Evolutionary conservation across 768 basidiomycete species (phyloP), one percentile per base, ranked within the genome.

Genomic region (Amylocystis lapponica): DNA sequence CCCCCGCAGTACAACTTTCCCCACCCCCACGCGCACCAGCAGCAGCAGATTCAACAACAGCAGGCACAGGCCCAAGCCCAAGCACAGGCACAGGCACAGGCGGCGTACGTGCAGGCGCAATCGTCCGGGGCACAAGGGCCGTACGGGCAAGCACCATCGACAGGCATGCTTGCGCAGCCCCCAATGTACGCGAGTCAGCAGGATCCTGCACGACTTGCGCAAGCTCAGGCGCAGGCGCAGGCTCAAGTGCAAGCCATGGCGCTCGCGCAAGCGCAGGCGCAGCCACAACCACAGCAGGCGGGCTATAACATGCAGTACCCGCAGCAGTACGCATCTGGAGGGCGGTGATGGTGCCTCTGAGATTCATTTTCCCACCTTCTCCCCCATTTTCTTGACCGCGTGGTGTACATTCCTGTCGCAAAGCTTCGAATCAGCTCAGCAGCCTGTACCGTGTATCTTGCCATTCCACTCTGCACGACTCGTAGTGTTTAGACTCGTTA

Each of bases 1-100:
- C 83, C 84, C 3, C 82, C 83, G 22, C 59, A 73, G 19, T 86
- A 81, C 59, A 81, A 78, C 55, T 86, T 75, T 53, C 77, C 83
- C 79, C 30, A 78, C 47, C 64, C 71, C 13, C 65, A 71, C n/a
- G 56, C 53, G 9, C 68, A 65, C 38, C 74, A 75, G 32, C 79
- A 72, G 41, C 66, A 67, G n/a, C 76, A 68, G 42, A 68, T 71
- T 34, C 72, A 72, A 27, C 74, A 71, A 27, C 60, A 60, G 26
- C 65, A 68, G 46, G 70, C 67, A 32, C 59, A 57, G 27, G 40
- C 46, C 10, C 48, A 59, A 17, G 50, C 50, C 10, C 64, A 64
- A 36, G 66, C 58, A 38, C 55, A 58, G 33, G 70, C 67, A 32
- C 59, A 58, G 27, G 39, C 45, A 5, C 48, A 57, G 23, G 51